Percentiles rank a stretch among this genome's conserved stretches.
These are phyloP conservation scores for Suillus alpinus DNA, from an alignment of 768 basidiomycete species.

Conservation along the genomic window DNA sequence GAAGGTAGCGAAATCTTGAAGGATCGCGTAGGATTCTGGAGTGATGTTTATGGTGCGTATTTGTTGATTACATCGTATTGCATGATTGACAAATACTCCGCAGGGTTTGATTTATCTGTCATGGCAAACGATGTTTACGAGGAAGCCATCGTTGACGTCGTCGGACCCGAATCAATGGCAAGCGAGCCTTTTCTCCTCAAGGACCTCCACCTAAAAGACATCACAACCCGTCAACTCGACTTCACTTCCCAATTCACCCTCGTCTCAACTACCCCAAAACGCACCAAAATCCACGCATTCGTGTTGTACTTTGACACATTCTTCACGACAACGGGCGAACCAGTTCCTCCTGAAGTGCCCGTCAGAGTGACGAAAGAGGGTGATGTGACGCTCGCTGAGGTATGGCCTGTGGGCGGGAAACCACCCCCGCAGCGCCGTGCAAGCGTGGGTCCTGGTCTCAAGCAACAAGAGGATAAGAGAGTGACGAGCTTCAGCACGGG, in stretches of 20 bases:
- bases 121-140: slow-evolving; percentile 77
- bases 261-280: slow-evolving; percentile 53
- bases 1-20: slow-evolving; percentile 73
- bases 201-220: slow-evolving; percentile 69
- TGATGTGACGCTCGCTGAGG: slow-evolving; percentile 61
- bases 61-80: neutral
- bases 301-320: slow-evolving; percentile 95
- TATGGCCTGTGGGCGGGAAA: slow-evolving; percentile 77
- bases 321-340: slow-evolving; percentile 64
- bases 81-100: neutral
- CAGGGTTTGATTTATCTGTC: slow-evolving; percentile 84
- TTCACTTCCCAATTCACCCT: slow-evolving; percentile 79
- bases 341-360: slow-evolving; percentile 47
- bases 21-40: slow-evolving; percentile 88
- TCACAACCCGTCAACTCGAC: slow-evolving; percentile 70
- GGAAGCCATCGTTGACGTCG: slow-evolving; percentile 84
- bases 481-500: slow-evolving; percentile 88
- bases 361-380: slow-evolving; percentile 61
- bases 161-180: slow-evolving; percentile 60
- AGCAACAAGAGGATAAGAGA: slow-evolving; percentile 36
- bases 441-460: slow-evolving; percentile 45
- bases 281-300: slow-evolving; percentile 72
- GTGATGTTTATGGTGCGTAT: slow-evolving; percentile 79
- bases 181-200: slow-evolving; percentile 66
- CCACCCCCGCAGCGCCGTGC: slow-evolving; percentile 56